Conservation (phyloP, 768 basidiomycete species). For the Baorangia bicolor region DNA sequence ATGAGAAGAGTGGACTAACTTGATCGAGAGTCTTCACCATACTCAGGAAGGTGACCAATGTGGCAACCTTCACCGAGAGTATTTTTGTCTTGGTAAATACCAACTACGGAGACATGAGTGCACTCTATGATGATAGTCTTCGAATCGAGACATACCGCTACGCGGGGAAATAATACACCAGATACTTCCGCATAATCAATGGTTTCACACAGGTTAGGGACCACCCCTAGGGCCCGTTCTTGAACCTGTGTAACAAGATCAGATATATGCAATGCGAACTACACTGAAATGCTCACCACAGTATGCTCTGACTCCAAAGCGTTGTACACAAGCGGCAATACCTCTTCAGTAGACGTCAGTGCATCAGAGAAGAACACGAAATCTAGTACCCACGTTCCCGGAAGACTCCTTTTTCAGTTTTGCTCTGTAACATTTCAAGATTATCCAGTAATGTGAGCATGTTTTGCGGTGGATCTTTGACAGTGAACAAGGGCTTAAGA, state of each 20-base stretch:
- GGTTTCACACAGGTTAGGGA: conserved; percentile 87
- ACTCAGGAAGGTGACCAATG: conserved; percentile 74
- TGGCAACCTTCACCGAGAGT: conserved; percentile 88
- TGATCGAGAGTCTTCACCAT: conserved; percentile 93
- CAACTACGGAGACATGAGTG: conserved; percentile 47
- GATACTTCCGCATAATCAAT: conserved; percentile 97
- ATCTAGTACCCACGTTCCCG: conserved; percentile 68
- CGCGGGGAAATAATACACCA: conserved; percentile 83
- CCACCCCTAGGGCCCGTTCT: conserved; percentile 80
- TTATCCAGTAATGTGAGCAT: conserved; percentile 94
- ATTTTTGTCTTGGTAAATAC: conserved; percentile 93
- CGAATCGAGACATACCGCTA: conserved; percentile 63
- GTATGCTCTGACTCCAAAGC: conserved; percentile 96
- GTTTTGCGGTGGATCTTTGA: conserved; percentile 96
- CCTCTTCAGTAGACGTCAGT: conserved; percentile 52
- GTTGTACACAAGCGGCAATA: conserved; percentile 94
- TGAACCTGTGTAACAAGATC: conserved; percentile 60
- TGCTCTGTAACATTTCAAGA: conserved; percentile 79
- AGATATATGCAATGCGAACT: background rate
- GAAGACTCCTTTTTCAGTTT: conserved; percentile 85
- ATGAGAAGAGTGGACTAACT: conserved; percentile 37
- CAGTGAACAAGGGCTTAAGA: conserved; percentile 82
- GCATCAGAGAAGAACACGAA: background rate
- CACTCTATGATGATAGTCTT: background rate
- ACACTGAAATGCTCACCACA: conserved; percentile 43